A percentile compares a stretch with the other conserved stretches of the same genome.
Conservation (phyloP, 371 early-diverging fungal genomes). For the Rhizopus stolonifer region DNA sequence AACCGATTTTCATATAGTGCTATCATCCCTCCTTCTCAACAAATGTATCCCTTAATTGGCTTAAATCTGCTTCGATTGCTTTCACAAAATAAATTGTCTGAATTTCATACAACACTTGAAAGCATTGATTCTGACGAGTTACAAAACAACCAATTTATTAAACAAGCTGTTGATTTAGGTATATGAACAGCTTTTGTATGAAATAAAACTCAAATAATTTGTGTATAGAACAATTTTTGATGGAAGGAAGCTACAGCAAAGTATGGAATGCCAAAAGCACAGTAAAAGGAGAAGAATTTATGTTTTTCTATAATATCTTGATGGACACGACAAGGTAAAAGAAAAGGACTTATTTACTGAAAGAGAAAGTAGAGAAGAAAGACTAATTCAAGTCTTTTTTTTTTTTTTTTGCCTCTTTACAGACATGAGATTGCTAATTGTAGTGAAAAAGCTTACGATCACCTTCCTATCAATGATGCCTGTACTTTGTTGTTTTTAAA, state of each 20-base stretch:
- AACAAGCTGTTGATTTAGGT: constrained; percentile 85
- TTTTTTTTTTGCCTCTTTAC: constrained; percentile 1
- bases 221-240: constrained; percentile 77
- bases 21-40: constrained; percentile 70
- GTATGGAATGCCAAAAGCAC: constrained; percentile 88
- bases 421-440: constrained; percentile 94
- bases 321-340: constrained; percentile 88
- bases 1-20: constrained; percentile 40
- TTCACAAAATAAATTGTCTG: constrained; percentile 90
- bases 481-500: constrained; percentile 87
- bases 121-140: constrained; percentile 80
- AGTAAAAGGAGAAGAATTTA: constrained; percentile 87
- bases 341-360: neutral
- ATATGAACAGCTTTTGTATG: neutral
- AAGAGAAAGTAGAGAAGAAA: neutral
- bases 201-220: constrained; percentile 27
- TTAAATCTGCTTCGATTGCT: constrained; percentile 89
- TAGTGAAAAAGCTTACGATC: constrained; percentile 88
- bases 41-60: constrained; percentile 87
- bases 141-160: constrained; percentile 77
- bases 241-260: constrained; percentile 96
- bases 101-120: constrained; percentile 94
- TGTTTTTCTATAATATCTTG: constrained; percentile 91
- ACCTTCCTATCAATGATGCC: constrained; percentile 85
- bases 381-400: too few species aligned